Evolutionary conservation across 2,329 filamentous ascomycete genomes (phyloP).

Genomic region (Podosphaera xanthii): DNA sequence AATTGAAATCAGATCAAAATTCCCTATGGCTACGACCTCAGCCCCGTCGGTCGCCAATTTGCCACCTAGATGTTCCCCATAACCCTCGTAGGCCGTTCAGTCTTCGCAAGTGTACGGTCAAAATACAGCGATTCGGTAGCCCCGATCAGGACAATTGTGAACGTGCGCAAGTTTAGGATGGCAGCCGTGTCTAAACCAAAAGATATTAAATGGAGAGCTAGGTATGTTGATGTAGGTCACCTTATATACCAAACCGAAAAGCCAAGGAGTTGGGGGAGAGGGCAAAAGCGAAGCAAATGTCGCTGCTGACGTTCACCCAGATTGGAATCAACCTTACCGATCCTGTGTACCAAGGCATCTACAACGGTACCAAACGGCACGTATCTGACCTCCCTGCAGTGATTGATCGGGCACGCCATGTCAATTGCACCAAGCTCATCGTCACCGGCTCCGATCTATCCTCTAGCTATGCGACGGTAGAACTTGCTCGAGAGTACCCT

Average conservation of each 20-base stretch:
- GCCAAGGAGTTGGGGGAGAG: not conserved
- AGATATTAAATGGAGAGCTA: not conserved
- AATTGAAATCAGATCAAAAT: too few relatives aligned
- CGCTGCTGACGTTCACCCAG: conserved; percentile 17
- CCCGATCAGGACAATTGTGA: not conserved
- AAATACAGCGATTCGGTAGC: not conserved
- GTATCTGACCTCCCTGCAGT: conserved; percentile 54
- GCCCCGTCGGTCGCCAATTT: too few relatives aligned
- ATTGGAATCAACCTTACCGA: conserved; percentile 94
- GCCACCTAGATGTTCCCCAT: not conserved
- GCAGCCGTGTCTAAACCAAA: not conserved
- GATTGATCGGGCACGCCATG: conserved; percentile 50
- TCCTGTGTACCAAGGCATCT: conserved; percentile 64
- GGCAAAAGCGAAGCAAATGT: not conserved
- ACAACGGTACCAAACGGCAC: conserved; percentile 59
- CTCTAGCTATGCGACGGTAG: conserved; percentile 52
- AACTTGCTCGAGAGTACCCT: conserved; percentile 50
- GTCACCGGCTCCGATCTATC: conserved; percentile 74
- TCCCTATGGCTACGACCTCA: too few relatives aligned
- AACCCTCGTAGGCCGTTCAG: too few relatives aligned
- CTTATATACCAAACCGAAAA: not conserved
- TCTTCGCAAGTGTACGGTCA: not conserved
- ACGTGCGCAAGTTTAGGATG: not conserved
- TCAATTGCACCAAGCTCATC: conserved; percentile 75
- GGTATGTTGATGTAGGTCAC: not conserved